phyloP scores from a whole-genome alignment of 1,284 basidiomycete species.

The Leccinum huronense region DNA sequence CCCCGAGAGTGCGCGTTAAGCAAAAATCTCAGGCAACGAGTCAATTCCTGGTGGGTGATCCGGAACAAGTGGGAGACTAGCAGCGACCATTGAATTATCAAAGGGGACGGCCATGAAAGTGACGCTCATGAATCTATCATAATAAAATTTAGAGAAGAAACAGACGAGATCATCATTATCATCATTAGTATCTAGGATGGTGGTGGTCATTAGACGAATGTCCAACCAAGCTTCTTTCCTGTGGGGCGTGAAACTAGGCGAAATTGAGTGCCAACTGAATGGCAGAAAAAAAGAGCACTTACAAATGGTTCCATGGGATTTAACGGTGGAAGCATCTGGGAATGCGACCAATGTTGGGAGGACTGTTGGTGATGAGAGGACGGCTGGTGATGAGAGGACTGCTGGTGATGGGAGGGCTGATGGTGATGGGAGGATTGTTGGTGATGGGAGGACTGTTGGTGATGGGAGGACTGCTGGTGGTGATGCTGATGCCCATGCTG shows the following conservation, averaged over 20 bases:
- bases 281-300: constrained; percentile 29
- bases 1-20: constrained; percentile 28
- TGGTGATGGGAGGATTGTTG: not conserved
- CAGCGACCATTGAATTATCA: constrained; percentile 37
- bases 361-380: not conserved
- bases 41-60: constrained; percentile 32
- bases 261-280: constrained; percentile 17
- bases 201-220: constrained; percentile 46
- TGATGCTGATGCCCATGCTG: constrained; percentile 31
- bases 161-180: constrained; percentile 35
- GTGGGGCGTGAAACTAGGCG: constrained; percentile 41
- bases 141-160: constrained; percentile 38
- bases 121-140: constrained; percentile 39
- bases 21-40: constrained; percentile 29
- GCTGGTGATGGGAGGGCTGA: not conserved
- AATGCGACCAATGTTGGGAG: constrained; percentile 43
- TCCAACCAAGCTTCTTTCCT: constrained; percentile 54
- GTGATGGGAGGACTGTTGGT: not conserved
- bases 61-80: constrained; percentile 34
- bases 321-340: constrained; percentile 39
- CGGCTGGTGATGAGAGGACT: not conserved
- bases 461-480: constrained; percentile 15
- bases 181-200: constrained; percentile 46
- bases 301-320: constrained; percentile 62
- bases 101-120: constrained; percentile 36